These are phyloP conservation scores for Candida corydali DNA, from an alignment of 805 yeast genomes.

Conservation along the genomic window DNA sequence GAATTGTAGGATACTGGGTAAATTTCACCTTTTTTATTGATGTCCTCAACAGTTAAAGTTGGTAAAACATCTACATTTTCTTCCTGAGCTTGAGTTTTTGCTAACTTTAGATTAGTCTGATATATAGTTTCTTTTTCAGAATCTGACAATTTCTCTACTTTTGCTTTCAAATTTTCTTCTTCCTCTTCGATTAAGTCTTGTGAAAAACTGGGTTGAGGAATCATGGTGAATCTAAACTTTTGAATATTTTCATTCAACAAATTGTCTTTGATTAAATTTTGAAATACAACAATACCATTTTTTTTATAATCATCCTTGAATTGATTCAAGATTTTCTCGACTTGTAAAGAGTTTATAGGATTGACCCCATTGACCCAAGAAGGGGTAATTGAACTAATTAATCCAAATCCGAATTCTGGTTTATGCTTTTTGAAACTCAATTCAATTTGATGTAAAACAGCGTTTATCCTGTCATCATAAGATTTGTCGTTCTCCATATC, in stretches of 20 bases:
- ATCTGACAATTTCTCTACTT: constrained; percentile 43
- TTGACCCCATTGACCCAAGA: constrained; percentile 82
- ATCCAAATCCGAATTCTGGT: constrained; percentile 81
- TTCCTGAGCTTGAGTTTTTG: constrained; percentile 57
- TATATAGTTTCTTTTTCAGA: constrained; percentile 56
- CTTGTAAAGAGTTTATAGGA: constrained; percentile 65
- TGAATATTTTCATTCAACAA: constrained; percentile 46
- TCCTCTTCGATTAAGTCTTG: constrained; percentile 54
- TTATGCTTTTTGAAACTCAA: constrained; percentile 79
- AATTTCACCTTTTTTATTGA: constrained; percentile 51
- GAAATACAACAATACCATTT: constrained; percentile 52
- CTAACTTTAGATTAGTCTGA: constrained; percentile 56
- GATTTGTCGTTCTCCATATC: constrained; percentile 22
- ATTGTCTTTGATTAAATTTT: constrained; percentile 51
- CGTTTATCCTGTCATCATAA: constrained; percentile 56
- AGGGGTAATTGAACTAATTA: constrained; percentile 71
- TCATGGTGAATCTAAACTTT: constrained; percentile 69
- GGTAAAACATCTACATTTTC: constrained; percentile 83
- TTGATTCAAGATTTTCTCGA: constrained; percentile 52
- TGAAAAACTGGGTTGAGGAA: constrained; percentile 59
- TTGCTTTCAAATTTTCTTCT: constrained; percentile 39
- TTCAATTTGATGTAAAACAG: constrained; percentile 85
- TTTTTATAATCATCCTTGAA: constrained; percentile 59
- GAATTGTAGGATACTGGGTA: constrained; percentile 25
- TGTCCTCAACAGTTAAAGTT: constrained; percentile 68